Percentiles rank a stretch among this genome's conserved stretches.
phyloP scores from a whole-genome alignment of 139 green algal species.

The Chlamydomonas eustigma region DNA sequence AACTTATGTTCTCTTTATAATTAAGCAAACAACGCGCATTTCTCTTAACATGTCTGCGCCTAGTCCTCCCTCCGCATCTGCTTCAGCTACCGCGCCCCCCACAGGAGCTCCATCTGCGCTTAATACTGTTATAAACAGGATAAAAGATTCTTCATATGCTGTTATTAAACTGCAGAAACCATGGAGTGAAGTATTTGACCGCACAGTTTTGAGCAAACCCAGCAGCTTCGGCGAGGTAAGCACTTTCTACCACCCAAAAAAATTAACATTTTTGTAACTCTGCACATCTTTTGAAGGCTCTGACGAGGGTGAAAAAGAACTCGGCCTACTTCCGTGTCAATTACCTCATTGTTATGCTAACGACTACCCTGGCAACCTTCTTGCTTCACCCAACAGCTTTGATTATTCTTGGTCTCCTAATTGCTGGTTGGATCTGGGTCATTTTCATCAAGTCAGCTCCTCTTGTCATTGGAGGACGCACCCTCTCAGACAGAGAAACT shows the following conservation, averaged over 20 bases:
- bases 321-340: constrained; percentile 89
- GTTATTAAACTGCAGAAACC: constrained; percentile 67
- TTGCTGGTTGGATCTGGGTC: constrained; percentile 77
- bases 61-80: neutral
- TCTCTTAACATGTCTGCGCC: neutral
- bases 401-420: constrained; percentile 67
- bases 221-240: constrained; percentile 67
- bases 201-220: constrained; percentile 69
- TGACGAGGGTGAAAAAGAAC: constrained; percentile 78
- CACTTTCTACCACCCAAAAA: neutral
- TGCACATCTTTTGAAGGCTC: constrained; percentile 34
- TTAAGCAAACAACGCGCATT: too few relatives aligned
- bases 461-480: constrained; percentile 70
- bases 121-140: neutral
- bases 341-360: constrained; percentile 76
- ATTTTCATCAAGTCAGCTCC: constrained; percentile 73
- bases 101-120: neutral
- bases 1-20: too few relatives aligned
- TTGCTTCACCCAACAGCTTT: constrained; percentile 71
- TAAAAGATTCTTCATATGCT: constrained; percentile 6
- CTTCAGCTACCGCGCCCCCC: neutral
- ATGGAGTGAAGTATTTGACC: constrained; percentile 83
- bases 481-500: constrained; percentile 82
- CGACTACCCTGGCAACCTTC: constrained; percentile 58
- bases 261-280: too few relatives aligned